Base-by-base conservation (phyloP, 2,329 filamentous ascomycete species). In the Aspergillus floridensis region DNA sequence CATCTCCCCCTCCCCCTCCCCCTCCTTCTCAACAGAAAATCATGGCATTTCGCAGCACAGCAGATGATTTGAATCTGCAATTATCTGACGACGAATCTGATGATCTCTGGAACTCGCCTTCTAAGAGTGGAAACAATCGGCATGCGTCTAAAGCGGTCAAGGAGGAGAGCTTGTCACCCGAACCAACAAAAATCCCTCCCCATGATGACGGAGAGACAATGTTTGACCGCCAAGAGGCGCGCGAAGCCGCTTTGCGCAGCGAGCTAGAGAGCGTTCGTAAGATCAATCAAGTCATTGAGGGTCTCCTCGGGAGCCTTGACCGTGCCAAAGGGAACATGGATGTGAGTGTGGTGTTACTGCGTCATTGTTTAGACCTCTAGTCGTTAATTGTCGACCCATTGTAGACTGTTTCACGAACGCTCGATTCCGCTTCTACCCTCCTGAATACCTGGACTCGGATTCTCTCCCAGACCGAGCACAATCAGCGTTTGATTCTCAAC, bases 391-490 rank as follows among this genome's bases (percentile, higher is more conserved):
- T 26, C 44, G 11, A 35, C 35, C 38, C 7, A 38, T 2, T n/a
- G 8, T 60, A 91, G 90, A 96, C 89, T 24, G 93, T 98, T 38
- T 89, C 89, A 56, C 84, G 85, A 62, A 97, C 95, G 3, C 92
- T 98, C 47, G 84, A 85, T 65, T 93, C 93, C 57, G 92, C 95
- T 3, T 96, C 93, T 14, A 90, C 90, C 1, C 84, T 99, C 14
- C 86, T 99, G 32, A 92, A 96, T 69, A 96, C 93, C 16, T 99
- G 93, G 93, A 96, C 92, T 8, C 88, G 92, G 55, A 97, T 99
- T 65, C 85, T 99, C 12, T 95, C 92, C 6, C 95, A 99, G 76
- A 97, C 95, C 4, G 95, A 99, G 77, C 95, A 99, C 77, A 98
- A 96, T 72, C 93, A 98, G 75, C 88, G 95, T 24, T 81, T 99